Conservation (phyloP, 129 eudicot species). For the Erigeron canadensis region DNA sequence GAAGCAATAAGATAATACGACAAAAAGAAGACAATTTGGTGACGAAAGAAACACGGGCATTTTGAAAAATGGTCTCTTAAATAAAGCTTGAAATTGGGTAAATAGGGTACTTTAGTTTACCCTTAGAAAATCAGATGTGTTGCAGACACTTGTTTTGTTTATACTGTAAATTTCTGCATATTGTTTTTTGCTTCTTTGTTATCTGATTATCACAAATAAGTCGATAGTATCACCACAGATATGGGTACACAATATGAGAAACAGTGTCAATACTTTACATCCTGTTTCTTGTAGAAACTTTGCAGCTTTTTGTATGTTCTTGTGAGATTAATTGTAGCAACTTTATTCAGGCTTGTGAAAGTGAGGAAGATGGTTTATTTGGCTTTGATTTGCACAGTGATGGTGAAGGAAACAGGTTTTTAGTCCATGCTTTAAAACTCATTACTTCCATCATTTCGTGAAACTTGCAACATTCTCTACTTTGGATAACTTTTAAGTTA, state of each 20-base stretch:
- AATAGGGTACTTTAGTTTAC: not conserved
- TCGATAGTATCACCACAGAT: too few species aligned
- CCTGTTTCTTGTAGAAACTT: conserved; percentile 8
- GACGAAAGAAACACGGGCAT: not conserved
- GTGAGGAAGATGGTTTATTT: conserved; percentile 82
- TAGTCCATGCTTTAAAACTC: conserved; percentile 6
- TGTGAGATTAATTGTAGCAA: conserved; percentile 19
- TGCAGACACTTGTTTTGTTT: not conserved
- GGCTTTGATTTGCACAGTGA: conserved; percentile 94
- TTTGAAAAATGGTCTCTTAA: too few species aligned
- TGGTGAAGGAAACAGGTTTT: conserved; percentile 84
- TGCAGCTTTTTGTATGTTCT: conserved; percentile 16
- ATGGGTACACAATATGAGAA: too few species aligned
- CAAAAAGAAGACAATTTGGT: not conserved
- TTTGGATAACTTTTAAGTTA: too few species aligned
- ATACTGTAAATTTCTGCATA: not conserved
- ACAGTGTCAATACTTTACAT: not conserved
- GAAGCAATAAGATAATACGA: not conserved
- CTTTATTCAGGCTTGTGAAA: conserved; percentile 75
- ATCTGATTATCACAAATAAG: not conserved
- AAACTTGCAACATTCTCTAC: not conserved
- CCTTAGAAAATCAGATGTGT: not conserved
- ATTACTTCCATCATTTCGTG: not conserved
- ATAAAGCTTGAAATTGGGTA: not conserved
- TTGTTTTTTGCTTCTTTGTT: not conserved